Evolutionary conservation across 495 filamentous ascomycete species (phyloP), one percentile per base, ranked within the genome.

Genomic region (Evernia prunastri): DNA sequence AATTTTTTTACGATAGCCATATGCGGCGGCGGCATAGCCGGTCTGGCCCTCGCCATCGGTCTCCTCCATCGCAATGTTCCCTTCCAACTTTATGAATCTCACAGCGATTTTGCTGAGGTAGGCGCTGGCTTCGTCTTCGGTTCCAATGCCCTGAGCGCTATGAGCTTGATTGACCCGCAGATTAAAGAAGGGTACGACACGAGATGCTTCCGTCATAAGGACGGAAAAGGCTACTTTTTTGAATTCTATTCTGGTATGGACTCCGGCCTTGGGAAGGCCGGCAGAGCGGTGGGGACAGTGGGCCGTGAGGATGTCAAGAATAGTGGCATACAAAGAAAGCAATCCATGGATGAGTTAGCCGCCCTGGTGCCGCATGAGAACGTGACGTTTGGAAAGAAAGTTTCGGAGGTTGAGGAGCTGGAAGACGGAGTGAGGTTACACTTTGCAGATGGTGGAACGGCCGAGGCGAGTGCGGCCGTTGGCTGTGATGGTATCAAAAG

Each of bases 111-210:
- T 45, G 73, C 73, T 1, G 81, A 84, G 65, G 80, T 89, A 6
- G 87, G 87, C 35, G 86, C 86, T 3, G 86, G 86, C 15, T 78
- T 89, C 5, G 80, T 77, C 15, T 81, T 88, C 43, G 81, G 81
- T 0, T 80, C 84, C 40, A 88, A 88, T 69, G 77, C 85, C 10
- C 73, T 80, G 8, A 72, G 77, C 3, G 84, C 85, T 1, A 84
- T 88, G 79, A 67, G 70, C 8, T 45, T 81, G 8, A 78, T 86
- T 57, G 77, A 82, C 39, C 75, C 76, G 12, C 69, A 72, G 2
- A 78, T 87, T 54, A 66, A 75, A 58, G 71, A 73, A 10, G 79
- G 72, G 2, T 81, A 74, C 71, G 69, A 66, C 23, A 72, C 67
- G 66, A 75, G 70, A n/a, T n/a, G n/a, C n/a, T n/a, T n/a, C n/a